Evolutionary conservation across 805 yeast genomes (phyloP).

Genomic region (Candida bentonensis): DNA sequence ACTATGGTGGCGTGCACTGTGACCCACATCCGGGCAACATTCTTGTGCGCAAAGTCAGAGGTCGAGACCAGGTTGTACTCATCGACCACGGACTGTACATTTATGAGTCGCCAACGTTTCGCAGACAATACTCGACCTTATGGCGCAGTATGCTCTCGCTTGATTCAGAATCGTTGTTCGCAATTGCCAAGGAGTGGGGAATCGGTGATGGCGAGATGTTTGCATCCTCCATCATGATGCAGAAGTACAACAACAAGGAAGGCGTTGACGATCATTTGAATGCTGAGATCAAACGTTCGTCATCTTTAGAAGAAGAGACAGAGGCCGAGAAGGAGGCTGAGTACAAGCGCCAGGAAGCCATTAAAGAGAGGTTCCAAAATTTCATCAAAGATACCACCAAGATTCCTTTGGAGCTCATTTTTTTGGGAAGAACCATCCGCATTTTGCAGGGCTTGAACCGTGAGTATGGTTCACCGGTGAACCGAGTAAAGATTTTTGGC

Average conservation of each 20-base stretch:
- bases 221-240: slow-evolving; percentile 39
- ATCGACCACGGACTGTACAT: slow-evolving; percentile 68
- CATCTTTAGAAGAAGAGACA: slow-evolving; percentile 17
- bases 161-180: slow-evolving; percentile 32
- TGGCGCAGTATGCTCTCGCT: slow-evolving; percentile 51
- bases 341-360: slow-evolving; percentile 29
- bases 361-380: slow-evolving; percentile 34
- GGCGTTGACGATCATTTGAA: slow-evolving; percentile 5
- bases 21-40: slow-evolving; percentile 79
- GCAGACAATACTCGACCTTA: slow-evolving; percentile 40
- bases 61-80: slow-evolving; percentile 37
- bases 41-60: slow-evolving; percentile 30
- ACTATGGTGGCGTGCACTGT: slow-evolving; percentile 56
- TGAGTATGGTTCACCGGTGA: slow-evolving; percentile 57
- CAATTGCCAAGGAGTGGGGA: slow-evolving; percentile 52
- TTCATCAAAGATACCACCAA: slow-evolving; percentile 49
- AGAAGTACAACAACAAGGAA: slow-evolving; percentile 26
- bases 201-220: slow-evolving; percentile 49
- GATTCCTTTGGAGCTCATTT: slow-evolving; percentile 53
- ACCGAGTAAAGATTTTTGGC: slow-evolving; percentile 51
- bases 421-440: slow-evolving; percentile 57
- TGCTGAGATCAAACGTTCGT: neutral
- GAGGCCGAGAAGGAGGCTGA: slow-evolving; percentile 20
- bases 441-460: slow-evolving; percentile 61
- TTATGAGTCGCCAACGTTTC: slow-evolving; percentile 34